A percentile compares a stretch with the other conserved stretches of the same genome.
phyloP scores from a whole-genome alignment of 768 basidiomycete genomes.

The Tulasnella sp. region DNA sequence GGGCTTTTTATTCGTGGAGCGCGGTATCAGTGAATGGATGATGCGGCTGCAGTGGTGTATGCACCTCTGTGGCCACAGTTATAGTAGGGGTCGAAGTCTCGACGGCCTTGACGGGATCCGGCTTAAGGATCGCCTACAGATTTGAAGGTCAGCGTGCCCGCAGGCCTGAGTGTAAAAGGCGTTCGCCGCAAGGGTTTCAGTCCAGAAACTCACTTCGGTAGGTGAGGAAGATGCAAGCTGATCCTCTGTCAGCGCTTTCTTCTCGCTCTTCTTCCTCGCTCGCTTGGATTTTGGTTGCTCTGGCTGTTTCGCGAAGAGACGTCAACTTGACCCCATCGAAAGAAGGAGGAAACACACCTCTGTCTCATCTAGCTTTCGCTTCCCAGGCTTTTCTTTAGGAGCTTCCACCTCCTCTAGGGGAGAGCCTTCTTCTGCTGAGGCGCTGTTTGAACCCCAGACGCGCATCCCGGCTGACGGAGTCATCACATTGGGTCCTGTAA shows the following conservation, averaged over 20 bases:
- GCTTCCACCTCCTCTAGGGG: not conserved
- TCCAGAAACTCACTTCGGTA: not conserved
- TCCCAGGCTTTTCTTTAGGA: slow-evolving; percentile 13
- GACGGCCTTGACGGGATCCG: not conserved
- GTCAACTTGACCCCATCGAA: too few relatives aligned
- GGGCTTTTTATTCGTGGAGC: too few relatives aligned
- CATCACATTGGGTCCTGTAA: not conserved
- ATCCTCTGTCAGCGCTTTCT: slow-evolving; percentile 30
- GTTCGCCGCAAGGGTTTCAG: not conserved
- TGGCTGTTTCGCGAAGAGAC: not conserved
- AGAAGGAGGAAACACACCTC: too few relatives aligned
- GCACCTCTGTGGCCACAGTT: too few relatives aligned
- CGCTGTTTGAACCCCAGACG: slow-evolving; percentile 3
- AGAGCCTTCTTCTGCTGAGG: slow-evolving; percentile 14
- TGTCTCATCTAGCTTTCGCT: slow-evolving; percentile 17
- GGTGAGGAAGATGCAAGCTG: slow-evolving; percentile 25
- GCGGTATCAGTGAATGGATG: too few relatives aligned
- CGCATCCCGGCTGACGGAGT: not conserved
- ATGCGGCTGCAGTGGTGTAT: too few relatives aligned
- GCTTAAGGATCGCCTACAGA: not conserved
- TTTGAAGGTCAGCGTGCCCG: slow-evolving; percentile 4
- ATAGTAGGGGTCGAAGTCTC: not conserved
- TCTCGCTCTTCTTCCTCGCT: slow-evolving; percentile 24
- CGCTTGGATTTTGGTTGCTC: not conserved
- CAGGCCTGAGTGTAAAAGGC: slow-evolving; percentile 14